Conservation (phyloP, 2,329 filamentous ascomycete species). For the Drechslerella stenobrocha region DNA sequence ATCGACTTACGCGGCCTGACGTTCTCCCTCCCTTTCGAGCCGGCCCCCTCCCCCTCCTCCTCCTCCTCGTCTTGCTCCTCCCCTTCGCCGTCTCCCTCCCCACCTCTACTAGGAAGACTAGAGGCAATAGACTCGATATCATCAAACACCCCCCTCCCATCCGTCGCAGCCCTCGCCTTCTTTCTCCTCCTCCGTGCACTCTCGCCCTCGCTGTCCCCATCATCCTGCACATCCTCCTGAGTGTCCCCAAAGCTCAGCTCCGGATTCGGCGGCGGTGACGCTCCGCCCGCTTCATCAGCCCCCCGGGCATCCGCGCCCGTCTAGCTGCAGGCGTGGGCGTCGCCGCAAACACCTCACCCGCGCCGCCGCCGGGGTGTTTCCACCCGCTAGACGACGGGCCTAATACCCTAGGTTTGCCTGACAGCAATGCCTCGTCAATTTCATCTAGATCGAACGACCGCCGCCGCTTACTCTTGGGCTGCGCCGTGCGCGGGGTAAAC, state of each 20-base stretch:
- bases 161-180: constrained; percentile 20
- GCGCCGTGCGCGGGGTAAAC: constrained; percentile 14
- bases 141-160: constrained; percentile 22
- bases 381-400: constrained; percentile 35
- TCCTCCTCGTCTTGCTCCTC: constrained; percentile 1
- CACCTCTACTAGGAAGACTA: constrained; percentile 15
- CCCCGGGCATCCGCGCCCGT: not conserved
- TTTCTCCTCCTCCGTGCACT: constrained; percentile 7
- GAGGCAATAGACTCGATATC: constrained; percentile 47
- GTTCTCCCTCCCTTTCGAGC: constrained; percentile 22
- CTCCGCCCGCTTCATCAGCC: constrained; percentile 16
- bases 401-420: constrained; percentile 29
- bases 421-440: constrained; percentile 40
- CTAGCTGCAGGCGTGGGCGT: constrained; percentile 28
- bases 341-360: constrained; percentile 9
- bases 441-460: constrained; percentile 44
- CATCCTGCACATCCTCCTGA: constrained; percentile 46
- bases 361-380: too few relatives aligned
- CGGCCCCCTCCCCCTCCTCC: not conserved
- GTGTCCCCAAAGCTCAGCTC: constrained; percentile 45
- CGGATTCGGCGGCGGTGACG: constrained; percentile 29
- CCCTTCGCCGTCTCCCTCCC: constrained; percentile 1
- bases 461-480: constrained; percentile 18
- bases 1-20: not conserved
- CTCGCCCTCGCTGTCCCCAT: constrained; percentile 8